phyloP scores from a whole-genome alignment of 2,329 filamentous ascomycete genomes.

The Colletotrichum cuscutae region DNA sequence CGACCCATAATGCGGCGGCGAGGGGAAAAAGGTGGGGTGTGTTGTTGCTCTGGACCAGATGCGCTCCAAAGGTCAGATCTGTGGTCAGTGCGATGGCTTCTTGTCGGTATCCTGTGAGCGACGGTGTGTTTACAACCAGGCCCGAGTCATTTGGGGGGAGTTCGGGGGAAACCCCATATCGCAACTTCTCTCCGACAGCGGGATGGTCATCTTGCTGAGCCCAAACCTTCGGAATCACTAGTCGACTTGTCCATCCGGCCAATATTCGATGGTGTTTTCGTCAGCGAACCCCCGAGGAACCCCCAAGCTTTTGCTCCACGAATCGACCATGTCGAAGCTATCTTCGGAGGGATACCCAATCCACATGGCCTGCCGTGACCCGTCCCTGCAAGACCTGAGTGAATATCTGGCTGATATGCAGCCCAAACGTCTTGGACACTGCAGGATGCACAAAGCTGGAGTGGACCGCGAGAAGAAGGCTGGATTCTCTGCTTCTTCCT shows the following conservation, averaged over 20 bases:
- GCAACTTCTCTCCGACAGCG: conserved; percentile 25
- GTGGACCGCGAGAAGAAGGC: neutral
- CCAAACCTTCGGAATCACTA: conserved; percentile 30
- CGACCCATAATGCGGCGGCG: conserved; percentile 28
- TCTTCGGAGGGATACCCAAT: conserved; percentile 16
- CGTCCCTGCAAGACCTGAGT: conserved; percentile 21
- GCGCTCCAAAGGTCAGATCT: conserved; percentile 8
- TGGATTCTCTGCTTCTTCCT: neutral
- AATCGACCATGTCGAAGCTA: conserved; percentile 24
- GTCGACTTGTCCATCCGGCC: conserved; percentile 25
- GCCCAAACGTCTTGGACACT: conserved; percentile 31
- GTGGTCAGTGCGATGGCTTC: conserved; percentile 27
- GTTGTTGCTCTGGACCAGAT: conserved; percentile 9
- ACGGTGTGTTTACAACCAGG: conserved; percentile 27
- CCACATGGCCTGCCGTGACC: conserved; percentile 27
- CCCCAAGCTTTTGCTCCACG: conserved; percentile 23
- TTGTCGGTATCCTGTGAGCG: conserved; percentile 32
- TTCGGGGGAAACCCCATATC: conserved; percentile 21
- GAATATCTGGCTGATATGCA: conserved; percentile 33
- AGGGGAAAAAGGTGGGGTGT: conserved; percentile 32
- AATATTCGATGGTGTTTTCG: conserved; percentile 29
- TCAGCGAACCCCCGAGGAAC: conserved; percentile 22
- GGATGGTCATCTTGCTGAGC: conserved; percentile 19
- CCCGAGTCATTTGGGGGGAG: conserved; percentile 30
- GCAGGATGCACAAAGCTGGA: conserved; percentile 27